Conservation (phyloP, 2,329 filamentous ascomycete genomes). For the Hypoxylon sp. region DNA sequence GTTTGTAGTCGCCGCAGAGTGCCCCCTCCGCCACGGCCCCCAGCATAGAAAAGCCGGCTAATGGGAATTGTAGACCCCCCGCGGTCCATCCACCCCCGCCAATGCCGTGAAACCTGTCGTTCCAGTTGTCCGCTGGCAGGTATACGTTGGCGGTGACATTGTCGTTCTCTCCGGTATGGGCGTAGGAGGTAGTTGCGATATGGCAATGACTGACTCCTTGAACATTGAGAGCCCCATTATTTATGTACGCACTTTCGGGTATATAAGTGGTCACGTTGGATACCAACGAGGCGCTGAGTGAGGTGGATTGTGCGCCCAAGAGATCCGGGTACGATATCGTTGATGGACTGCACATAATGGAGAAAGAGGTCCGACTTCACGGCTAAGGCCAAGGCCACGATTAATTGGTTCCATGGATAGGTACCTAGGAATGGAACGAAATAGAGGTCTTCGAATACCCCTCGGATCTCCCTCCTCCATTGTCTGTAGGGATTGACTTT, state of each 20-base stretch:
- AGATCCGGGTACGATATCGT: constrained; percentile 25
- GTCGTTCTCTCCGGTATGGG: constrained; percentile 25
- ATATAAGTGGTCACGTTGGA: constrained; percentile 29
- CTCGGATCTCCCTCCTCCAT: background rate
- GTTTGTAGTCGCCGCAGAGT: constrained; percentile 45
- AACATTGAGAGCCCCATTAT: constrained; percentile 21
- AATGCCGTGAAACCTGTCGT: constrained; percentile 51
- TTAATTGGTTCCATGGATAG: background rate
- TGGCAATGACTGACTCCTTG: constrained; percentile 36
- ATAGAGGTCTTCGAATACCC: background rate
- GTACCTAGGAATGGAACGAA: background rate
- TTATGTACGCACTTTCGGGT: constrained; percentile 21
- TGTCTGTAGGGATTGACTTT: too few species aligned
- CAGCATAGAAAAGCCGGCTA: constrained; percentile 24
- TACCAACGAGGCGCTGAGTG: constrained; percentile 20
- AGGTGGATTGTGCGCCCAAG: constrained; percentile 27
- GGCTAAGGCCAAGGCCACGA: background rate
- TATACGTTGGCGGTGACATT: constrained; percentile 28
- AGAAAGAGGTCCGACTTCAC: background rate
- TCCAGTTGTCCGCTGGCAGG: constrained; percentile 48
- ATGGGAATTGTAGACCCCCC: constrained; percentile 37
- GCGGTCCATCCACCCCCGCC: constrained; percentile 54
- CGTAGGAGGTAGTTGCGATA: constrained; percentile 35
- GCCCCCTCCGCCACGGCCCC: constrained; percentile 44
- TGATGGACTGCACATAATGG: constrained; percentile 32